Evolutionary conservation across 208 protist species (phyloP).

Genomic region (Naegleria lovaniensis): DNA sequence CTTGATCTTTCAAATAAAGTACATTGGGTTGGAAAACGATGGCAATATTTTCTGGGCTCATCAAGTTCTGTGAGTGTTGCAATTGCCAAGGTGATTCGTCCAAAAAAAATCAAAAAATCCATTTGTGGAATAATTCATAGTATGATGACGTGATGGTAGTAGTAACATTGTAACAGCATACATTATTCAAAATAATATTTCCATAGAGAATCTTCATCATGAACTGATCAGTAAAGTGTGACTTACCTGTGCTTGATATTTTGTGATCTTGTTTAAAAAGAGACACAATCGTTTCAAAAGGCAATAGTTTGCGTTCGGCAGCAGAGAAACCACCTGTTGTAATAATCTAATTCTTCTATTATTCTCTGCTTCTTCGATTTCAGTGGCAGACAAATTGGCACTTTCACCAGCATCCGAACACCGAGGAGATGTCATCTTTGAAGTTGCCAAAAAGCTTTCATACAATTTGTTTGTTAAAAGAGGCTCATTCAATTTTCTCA

Average conservation of each 20-base stretch:
- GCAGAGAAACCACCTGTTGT: background rate
- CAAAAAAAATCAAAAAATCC: background rate
- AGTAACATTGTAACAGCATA: too few relatives aligned
- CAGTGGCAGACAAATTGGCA: background rate
- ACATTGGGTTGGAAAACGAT: conserved; percentile 21
- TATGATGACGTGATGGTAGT: background rate
- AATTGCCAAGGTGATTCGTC: background rate
- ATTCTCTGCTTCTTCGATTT: background rate
- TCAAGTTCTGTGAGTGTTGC: background rate
- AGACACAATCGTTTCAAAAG: background rate
- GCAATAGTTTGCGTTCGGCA: background rate
- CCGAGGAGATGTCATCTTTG: background rate
- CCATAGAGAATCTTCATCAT: too few relatives aligned
- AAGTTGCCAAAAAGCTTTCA: background rate
- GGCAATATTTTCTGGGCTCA: conserved; percentile 3
- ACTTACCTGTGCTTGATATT: background rate
- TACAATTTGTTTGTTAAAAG: background rate
- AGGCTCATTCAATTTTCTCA: background rate
- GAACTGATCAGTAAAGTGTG: background rate
- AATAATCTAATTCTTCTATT: background rate
- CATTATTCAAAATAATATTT: too few relatives aligned
- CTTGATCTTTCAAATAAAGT: conserved; percentile 8
- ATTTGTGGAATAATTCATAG: background rate
- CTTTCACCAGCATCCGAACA: background rate
- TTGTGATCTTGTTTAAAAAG: background rate